Conservation (phyloP, 257 asterid species). For the Gentiana macrophylla region DNA sequence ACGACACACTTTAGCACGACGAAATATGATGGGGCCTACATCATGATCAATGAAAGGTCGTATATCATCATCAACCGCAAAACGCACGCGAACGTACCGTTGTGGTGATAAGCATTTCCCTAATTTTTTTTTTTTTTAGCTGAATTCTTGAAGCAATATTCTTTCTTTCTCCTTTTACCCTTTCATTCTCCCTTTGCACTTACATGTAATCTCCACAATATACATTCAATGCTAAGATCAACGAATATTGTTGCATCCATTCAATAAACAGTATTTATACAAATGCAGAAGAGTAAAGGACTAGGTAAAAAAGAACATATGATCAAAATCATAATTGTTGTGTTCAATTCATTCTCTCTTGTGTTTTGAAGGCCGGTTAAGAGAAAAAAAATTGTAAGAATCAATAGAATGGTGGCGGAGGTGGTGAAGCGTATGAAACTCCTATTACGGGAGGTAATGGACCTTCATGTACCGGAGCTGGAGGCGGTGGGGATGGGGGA, state of each 20-base stretch:
- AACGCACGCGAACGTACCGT: too few species aligned
- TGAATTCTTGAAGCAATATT: too few species aligned
- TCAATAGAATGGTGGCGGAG: conserved; percentile 90
- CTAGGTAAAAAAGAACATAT: too few species aligned
- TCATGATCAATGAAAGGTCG: conserved; percentile 24
- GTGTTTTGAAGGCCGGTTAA: conserved; percentile 25
- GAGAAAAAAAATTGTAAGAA: conserved; percentile 46
- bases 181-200: too few species aligned
- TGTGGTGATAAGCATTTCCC: too few species aligned
- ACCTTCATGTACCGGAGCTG: conserved; percentile 51
- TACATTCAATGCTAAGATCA: conserved; percentile 16
- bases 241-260: conserved; percentile 2
- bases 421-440: conserved; percentile 80
- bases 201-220: background rate
- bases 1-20: too few species aligned
- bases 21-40: conserved; percentile 4
- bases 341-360: conserved; percentile 12
- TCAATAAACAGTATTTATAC: too few species aligned
- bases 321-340: background rate
- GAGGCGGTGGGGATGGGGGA: conserved; percentile 35
- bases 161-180: too few species aligned
- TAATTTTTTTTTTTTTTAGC: too few species aligned
- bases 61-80: too few species aligned
- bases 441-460: conserved; percentile 62
- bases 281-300: too few species aligned